Evolutionary conservation across 108 stramenopile species (phyloP), one percentile per base, ranked within the genome.

Genomic region (Seminavis robusta): DNA sequence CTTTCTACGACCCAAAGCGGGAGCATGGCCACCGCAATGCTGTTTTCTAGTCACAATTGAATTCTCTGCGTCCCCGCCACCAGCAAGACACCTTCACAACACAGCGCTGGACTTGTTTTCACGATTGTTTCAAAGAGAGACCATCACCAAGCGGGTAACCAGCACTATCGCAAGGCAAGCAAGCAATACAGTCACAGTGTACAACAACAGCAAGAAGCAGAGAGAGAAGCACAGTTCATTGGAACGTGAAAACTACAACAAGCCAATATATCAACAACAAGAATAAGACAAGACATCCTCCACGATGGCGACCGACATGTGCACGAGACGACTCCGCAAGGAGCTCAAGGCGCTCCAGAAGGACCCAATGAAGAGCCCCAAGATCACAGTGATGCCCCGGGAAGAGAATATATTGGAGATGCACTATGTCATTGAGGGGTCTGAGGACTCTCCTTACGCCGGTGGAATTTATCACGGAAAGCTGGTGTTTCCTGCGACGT

Each of bases 381-480:
- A 80, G 59, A 88, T 94, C 24, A 71, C 56, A 13, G 84, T 88
- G 15, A 51, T 59, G 26, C 88, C 92, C 32, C 63, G 80, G 49
- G 88, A 90, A 58, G 38, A 62, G 33, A 94, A 94, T 57, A 84
- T 94, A 30, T 65, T 90, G 39, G 88, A 93, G 61, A 97, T 97
- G 94, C 95, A 97, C 61, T 99, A 95, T 74, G 95, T 99, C 40
- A 86, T 99, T 31, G 91, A 95, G 52, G 93, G 93, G 4, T 68
- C 80, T 6, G 72, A 69, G 32, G 80, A 78, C 50, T 76, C 88
- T 9, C 86, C 89, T 23, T 96, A 94, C 76, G 75, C 65, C 19
- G 80, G 77, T 1, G 90, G 90, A 13, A 59, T 80, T 46, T 90
- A 91, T 60, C 74, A 77, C 30, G 90, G 89, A 19, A 85, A 90